phyloP scores from a whole-genome alignment of 2,329 filamentous ascomycete species.

The Stachybotrys chlorohalonatus region DNA sequence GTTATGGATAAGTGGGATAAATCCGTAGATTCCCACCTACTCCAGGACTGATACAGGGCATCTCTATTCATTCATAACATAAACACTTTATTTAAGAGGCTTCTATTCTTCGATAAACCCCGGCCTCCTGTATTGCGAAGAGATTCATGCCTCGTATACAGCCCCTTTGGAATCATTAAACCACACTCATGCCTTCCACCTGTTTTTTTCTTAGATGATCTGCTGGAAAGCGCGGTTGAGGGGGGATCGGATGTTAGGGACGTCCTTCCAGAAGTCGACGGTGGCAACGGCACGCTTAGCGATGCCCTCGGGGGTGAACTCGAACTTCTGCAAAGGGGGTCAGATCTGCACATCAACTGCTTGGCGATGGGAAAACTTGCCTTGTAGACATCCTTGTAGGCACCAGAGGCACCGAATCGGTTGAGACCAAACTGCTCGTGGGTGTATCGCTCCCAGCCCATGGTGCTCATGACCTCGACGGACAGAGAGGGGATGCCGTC shows the following conservation, averaged over 20 bases:
- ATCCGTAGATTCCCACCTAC: not conserved
- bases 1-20: not conserved
- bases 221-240: conserved; percentile 98
- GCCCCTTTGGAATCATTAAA: not conserved
- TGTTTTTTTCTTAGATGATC: conserved; percentile 59
- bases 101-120: conserved; percentile 14
- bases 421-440: conserved; percentile 99
- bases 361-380: conserved; percentile 34
- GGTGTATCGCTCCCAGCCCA: conserved; percentile 98
- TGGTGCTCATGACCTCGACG: conserved; percentile 93
- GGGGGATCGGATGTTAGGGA: conserved; percentile 82
- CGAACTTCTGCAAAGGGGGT: conserved; percentile 70
- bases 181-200: conserved; percentile 6
- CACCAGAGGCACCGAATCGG: conserved; percentile 94
- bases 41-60: not conserved
- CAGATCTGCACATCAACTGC: conserved; percentile 12
- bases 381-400: conserved; percentile 97
- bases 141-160: conserved; percentile 10
- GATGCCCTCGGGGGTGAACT: conserved; percentile 96
- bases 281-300: conserved; percentile 89
- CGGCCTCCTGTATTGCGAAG: conserved; percentile 13
- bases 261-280: conserved; percentile 95
- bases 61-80: conserved; percentile 5
- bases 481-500: conserved; percentile 89
- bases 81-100: conserved; percentile 14